phyloP scores from a whole-genome alignment of 176 grass and related monocot genomes.

The Phoenix dactylifera region DNA sequence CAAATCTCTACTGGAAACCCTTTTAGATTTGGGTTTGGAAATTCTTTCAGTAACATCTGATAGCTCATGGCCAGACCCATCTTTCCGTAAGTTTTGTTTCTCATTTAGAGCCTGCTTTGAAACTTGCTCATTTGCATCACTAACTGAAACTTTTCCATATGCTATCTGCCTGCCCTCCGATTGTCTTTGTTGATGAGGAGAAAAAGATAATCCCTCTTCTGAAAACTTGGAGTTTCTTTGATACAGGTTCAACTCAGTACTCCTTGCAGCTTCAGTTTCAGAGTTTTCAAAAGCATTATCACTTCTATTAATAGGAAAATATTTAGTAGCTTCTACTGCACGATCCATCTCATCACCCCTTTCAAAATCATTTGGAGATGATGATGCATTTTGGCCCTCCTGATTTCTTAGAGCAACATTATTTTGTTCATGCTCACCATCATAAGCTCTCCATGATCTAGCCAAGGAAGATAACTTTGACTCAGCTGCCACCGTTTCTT shows the following conservation, averaged over 20 bases:
- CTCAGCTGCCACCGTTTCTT: slow-evolving; percentile 37
- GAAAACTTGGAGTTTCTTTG: slow-evolving; percentile 20
- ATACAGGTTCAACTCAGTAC: slow-evolving; percentile 16
- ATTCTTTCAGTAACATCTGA: slow-evolving; percentile 28
- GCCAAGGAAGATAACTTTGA: slow-evolving; percentile 45
- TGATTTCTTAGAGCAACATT: slow-evolving; percentile 35
- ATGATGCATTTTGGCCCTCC: slow-evolving; percentile 41
- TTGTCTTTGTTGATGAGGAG: slow-evolving; percentile 17
- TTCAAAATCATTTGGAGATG: slow-evolving; percentile 53
- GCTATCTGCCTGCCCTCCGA: slow-evolving; percentile 22
- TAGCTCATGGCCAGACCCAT: slow-evolving; percentile 33
- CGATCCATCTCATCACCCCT: slow-evolving; percentile 22
- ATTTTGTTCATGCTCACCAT: slow-evolving; percentile 50
- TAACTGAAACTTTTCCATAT: slow-evolving; percentile 16
- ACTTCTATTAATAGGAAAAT: slow-evolving; percentile 15
- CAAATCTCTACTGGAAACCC: slow-evolving; percentile 29
- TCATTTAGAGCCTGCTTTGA: slow-evolving; percentile 28
- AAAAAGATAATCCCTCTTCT: slow-evolving; percentile 24
- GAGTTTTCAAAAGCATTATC: slow-evolving; percentile 26
- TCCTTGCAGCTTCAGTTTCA: slow-evolving; percentile 19
- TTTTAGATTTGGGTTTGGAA: slow-evolving; percentile 50
- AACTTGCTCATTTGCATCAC: slow-evolving; percentile 29
- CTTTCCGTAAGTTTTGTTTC: slow-evolving; percentile 37
- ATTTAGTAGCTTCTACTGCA: slow-evolving; percentile 15
- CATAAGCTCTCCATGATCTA: slow-evolving; percentile 12